Percentiles rank a stretch among this genome's conserved stretches.
phyloP scores from a whole-genome alignment of 768 basidiomycete genomes.

The Psilocybe cubensis region DNA sequence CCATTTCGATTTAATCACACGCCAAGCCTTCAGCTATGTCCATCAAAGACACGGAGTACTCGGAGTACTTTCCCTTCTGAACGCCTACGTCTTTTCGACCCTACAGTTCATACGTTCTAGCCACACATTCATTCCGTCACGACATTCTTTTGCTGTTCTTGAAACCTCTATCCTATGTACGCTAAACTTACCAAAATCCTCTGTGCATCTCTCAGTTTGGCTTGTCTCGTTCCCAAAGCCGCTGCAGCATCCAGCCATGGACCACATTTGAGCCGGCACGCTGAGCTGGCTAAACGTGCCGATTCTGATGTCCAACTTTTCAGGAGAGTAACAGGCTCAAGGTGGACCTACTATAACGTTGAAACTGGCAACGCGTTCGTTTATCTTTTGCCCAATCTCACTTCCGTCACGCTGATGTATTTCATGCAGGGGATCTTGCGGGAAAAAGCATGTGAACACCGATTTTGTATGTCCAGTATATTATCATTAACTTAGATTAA shows the following conservation, averaged over 20 bases:
- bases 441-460: conserved; percentile 20
- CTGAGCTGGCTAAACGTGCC: conserved; percentile 52
- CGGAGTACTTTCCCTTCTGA: neutral
- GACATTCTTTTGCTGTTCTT: neutral
- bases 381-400: too few relatives aligned
- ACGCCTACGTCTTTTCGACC: neutral
- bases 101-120: neutral
- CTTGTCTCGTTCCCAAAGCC: neutral
- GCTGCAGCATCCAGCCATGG: neutral
- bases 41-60: neutral
- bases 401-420: neutral
- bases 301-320: conserved; percentile 43
- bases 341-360: conserved; percentile 58
- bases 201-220: neutral
- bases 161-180: neutral
- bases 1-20: neutral
- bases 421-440: conserved; percentile 30
- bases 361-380: conserved; percentile 26
- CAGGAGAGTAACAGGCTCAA: conserved; percentile 40
- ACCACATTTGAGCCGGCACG: conserved; percentile 40
- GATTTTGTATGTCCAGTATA: conserved; percentile 26
- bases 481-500: neutral
- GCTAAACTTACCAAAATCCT: neutral
- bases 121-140: neutral
- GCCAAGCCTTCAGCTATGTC: neutral